Base-by-base conservation (phyloP, 1,139 yeast species). In the Pichia cactophila region DNA sequence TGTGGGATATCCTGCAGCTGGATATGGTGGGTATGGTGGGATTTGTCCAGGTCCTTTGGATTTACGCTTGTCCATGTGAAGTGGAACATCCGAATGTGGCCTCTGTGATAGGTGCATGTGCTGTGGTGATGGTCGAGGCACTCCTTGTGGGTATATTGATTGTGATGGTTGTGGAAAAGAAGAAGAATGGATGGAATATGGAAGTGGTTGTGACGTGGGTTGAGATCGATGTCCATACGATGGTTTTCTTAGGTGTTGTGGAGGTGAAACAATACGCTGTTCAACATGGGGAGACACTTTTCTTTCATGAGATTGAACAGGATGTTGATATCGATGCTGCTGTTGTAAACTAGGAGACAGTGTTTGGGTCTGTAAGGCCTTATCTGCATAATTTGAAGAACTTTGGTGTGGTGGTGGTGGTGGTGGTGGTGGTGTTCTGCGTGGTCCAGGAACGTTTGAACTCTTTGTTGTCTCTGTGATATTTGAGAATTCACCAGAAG, bases 181-280 rank as follows among this genome's bases (percentile, higher is more conserved):
- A 1, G 37, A 23, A 5, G 37, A 20, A 12, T 33, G 26, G 10
- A 26, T 8, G 3, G 44, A 9, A 20, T 33, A 42, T 42, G 17
- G 38, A 2, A 9, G 7, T 16, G 11, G 38, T 16, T 35, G 36
- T 41, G 33, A 14, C 28, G 2, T 10, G 3, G 11, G 38, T 35
- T 35, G 36, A 26, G 33, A 14, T n/a, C 36, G 40, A 11, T 35
- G 11, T 11, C 38, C 38, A 9, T 35, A 17, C 8, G 38, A 35
- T 16, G 40, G 14, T 7, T n/a, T 29, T 6, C 28, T 16, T 20
- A 17, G 16, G 26, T 38, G 33, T n/a, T 29, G n/a, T 33, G 29
- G 44, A 23, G 49, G 53, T 31, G 54, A 58, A 31, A 49, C 48
- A 29, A 54, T 52, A 33, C 56, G 41, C 23, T 38, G 41, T 23